A percentile compares a stretch with the other conserved stretches of the same genome.
These are phyloP conservation scores for Mortierella sp. DNA, from an alignment of 371 early-diverging fungal genomes.

Conservation along the genomic window DNA sequence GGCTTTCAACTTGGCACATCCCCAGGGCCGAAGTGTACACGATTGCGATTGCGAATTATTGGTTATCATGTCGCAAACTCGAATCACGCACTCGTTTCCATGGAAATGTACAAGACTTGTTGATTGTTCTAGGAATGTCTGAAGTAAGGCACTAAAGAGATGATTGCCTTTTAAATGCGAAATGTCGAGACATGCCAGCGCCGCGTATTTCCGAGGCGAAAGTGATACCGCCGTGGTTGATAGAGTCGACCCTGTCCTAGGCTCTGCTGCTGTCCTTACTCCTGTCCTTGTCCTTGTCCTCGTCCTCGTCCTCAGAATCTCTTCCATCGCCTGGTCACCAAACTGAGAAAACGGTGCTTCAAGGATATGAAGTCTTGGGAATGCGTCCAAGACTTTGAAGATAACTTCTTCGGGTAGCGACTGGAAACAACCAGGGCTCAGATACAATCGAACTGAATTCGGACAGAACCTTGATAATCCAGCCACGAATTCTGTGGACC, in stretches of 20 bases:
- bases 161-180: conserved; percentile 8
- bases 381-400: conserved; percentile 3
- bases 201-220: background rate
- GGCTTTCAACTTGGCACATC: conserved; percentile 8
- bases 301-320: conserved; percentile 6
- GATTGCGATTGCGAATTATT: background rate
- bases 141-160: conserved; percentile 1
- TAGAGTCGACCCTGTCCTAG: background rate
- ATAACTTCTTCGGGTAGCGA: conserved; percentile 5
- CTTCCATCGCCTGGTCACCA: conserved; percentile 13
- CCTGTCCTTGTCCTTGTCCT: background rate
- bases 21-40: conserved; percentile 10
- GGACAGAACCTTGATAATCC: conserved; percentile 6
- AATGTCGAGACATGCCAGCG: conserved; percentile 14
- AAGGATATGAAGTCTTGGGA: background rate
- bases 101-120: conserved; percentile 2
- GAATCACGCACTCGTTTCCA: background rate
- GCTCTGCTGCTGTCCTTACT: background rate
- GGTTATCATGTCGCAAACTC: conserved; percentile 8
- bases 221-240: background rate
- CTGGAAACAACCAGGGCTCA: conserved; percentile 12
- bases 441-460: conserved; percentile 5
- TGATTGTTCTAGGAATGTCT: conserved; percentile 3
- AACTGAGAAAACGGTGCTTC: conserved; percentile 14
- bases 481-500: background rate